phyloP scores from a whole-genome alignment of 2,329 filamentous ascomycete genomes.

The Cytospora leucostoma region DNA sequence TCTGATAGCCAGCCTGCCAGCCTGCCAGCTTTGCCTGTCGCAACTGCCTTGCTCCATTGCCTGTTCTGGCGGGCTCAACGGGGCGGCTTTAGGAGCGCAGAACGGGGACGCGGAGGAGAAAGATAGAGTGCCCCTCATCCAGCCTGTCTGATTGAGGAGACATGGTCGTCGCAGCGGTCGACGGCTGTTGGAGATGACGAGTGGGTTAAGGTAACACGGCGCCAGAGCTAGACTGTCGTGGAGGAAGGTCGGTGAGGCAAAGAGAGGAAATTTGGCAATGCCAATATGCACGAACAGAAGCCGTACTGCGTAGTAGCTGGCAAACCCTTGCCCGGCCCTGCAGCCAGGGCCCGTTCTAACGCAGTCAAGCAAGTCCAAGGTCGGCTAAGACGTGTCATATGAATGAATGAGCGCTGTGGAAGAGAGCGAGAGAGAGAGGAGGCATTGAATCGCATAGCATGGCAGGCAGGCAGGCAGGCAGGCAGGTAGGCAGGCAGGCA shows the following conservation, averaged over 20 bases:
- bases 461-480: not conserved
- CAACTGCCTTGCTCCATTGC: not conserved
- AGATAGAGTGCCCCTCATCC: too few species aligned
- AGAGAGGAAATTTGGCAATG: constrained; percentile 30
- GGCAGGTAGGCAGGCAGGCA: not conserved
- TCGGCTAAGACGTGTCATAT: constrained; percentile 31
- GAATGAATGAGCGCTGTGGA: constrained; percentile 36
- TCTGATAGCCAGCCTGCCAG: too few species aligned
- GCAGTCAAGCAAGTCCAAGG: constrained; percentile 27
- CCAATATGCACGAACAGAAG: constrained; percentile 49
- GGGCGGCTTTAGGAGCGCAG: not conserved
- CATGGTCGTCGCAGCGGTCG: not conserved
- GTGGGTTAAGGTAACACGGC: constrained; percentile 8
- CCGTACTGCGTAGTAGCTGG: constrained; percentile 31
- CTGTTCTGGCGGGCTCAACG: not conserved
- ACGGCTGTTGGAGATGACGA: constrained; percentile 3
- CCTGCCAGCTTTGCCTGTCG: not conserved
- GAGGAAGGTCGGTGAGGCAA: constrained; percentile 45
- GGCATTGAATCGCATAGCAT: not conserved
- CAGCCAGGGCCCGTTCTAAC: constrained; percentile 34
- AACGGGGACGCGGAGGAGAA: not conserved
- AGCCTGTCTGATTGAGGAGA: not conserved
- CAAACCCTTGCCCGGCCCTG: constrained; percentile 39
- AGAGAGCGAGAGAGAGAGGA: constrained; percentile 13
- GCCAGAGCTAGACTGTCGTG: constrained; percentile 18